Evolutionary conservation across 139 green algal genomes (phyloP).

Genomic region (Trebouxia sp.): DNA sequence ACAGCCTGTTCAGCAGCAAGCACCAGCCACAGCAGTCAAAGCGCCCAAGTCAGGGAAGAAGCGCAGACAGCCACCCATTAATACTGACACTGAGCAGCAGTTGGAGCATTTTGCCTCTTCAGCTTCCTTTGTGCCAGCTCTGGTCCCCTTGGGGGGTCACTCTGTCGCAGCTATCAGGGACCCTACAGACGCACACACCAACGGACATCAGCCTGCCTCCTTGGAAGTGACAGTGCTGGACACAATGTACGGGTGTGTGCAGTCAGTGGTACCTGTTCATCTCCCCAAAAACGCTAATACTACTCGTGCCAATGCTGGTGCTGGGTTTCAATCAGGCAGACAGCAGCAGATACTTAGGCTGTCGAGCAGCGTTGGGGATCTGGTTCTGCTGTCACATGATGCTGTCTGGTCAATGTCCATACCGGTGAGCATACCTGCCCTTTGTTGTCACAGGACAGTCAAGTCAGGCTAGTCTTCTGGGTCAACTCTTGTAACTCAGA

Average conservation of each 20-base stretch:
- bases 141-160: neutral
- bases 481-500: no score
- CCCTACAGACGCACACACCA: neutral
- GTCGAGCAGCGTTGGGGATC: neutral
- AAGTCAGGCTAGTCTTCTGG: no score
- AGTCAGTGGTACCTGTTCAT: neutral
- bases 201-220: neutral
- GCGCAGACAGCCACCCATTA: neutral
- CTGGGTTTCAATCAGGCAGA: neutral
- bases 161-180: neutral
- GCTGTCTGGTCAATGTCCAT: constrained; percentile 16
- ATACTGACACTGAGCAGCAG: no score
- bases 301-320: neutral
- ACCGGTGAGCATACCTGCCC: no score
- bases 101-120: no score
- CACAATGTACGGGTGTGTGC: neutral
- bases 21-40: neutral
- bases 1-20: neutral
- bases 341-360: neutral
- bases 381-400: neutral
- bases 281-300: neutral
- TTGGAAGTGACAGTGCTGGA: neutral
- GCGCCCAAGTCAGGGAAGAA: neutral
- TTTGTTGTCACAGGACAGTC: no score
- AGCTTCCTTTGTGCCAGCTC: neutral